These are phyloP conservation scores for Lactarius quietus DNA, from an alignment of 768 basidiomycete genomes.

Conservation along the genomic window DNA sequence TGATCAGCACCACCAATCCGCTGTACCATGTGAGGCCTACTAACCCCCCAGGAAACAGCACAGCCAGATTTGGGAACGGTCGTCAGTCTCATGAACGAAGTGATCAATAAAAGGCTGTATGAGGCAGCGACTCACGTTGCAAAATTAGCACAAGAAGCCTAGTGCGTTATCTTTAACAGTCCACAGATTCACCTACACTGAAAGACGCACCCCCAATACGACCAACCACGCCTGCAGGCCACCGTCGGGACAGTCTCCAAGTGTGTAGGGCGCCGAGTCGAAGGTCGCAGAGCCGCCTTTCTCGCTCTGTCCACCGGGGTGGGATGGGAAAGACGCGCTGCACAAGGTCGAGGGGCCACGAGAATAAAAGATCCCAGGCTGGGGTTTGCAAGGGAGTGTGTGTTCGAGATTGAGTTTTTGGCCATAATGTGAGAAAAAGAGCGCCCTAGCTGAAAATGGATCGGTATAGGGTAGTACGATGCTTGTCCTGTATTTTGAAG, in stretches of 20 bases:
- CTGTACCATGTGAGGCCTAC: slow-evolving; percentile 26
- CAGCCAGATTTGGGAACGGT: slow-evolving; percentile 51
- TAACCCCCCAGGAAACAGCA: slow-evolving; percentile 71
- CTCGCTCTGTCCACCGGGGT: no score
- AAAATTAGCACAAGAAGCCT: slow-evolving; percentile 38
- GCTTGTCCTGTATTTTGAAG: no score
- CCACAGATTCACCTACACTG: not conserved
- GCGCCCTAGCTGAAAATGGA: no score
- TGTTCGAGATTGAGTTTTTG: no score
- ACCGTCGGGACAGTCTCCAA: slow-evolving; percentile 39
- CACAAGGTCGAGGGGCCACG: no score
- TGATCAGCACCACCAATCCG: not conserved
- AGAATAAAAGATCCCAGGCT: no score
- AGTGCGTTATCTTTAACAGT: not conserved
- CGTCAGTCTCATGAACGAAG: slow-evolving; percentile 1
- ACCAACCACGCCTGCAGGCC: slow-evolving; percentile 43
- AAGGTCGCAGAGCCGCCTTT: no score
- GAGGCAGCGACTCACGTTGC: slow-evolving; percentile 36
- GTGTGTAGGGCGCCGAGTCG: not conserved
- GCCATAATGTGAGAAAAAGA: no score
- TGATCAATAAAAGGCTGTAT: slow-evolving; percentile 2
- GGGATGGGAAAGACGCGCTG: no score
- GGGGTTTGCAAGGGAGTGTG: no score
- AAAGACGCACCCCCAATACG: slow-evolving; percentile 38
- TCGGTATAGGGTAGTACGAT: no score